These are phyloP conservation scores for Orbilia blumenaviensis DNA, from an alignment of 2,329 filamentous ascomycete species.

Conservation along the genomic window DNA sequence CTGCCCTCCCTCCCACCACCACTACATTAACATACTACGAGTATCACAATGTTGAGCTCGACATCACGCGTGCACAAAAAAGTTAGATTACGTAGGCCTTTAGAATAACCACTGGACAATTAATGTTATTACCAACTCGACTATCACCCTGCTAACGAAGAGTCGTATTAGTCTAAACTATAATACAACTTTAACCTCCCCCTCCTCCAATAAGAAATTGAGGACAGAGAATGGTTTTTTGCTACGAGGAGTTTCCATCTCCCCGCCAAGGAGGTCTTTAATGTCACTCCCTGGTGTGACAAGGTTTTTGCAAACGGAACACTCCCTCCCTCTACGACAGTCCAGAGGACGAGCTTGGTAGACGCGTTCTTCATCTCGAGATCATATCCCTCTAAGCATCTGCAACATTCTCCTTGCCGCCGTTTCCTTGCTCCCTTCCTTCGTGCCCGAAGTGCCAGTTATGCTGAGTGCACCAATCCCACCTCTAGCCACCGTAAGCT, in stretches of 20 bases:
- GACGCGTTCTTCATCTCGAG: background rate
- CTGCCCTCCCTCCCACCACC: too few species aligned
- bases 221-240: background rate
- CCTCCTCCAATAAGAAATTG: too few species aligned
- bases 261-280: background rate
- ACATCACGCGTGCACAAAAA: too few species aligned
- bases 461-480: background rate
- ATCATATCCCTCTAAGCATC: background rate
- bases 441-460: background rate
- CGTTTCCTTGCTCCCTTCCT: background rate
- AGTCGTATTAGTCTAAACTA: too few species aligned
- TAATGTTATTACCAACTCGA: too few species aligned
- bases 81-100: too few species aligned
- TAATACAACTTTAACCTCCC: too few species aligned
- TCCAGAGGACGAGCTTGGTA: background rate
- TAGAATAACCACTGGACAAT: too few species aligned
- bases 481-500: background rate
- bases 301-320: background rate
- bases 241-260: background rate
- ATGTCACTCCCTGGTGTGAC: background rate
- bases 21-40: too few species aligned
- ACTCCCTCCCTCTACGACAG: background rate
- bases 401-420: background rate
- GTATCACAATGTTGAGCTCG: too few species aligned
- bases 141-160: too few species aligned